Evolutionary conservation across 1,284 basidiomycete species (phyloP), one percentile per base, ranked within the genome.

Genomic region (Leccinum subrobustum): DNA sequence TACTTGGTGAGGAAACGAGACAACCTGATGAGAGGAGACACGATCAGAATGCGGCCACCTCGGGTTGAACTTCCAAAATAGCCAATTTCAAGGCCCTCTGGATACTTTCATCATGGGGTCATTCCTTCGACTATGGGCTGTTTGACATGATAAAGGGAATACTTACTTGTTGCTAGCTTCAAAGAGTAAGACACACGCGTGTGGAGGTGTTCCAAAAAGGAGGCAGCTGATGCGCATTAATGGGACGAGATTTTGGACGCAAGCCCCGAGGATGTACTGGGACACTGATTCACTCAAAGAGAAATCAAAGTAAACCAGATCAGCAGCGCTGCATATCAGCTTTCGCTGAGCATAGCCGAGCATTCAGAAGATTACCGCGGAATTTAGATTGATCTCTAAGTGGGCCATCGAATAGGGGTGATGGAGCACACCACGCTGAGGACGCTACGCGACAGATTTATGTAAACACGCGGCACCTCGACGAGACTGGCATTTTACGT

Each of bases 351-450:
- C 16, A n/a, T n/a, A n/a, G 37, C 37, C 37, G 7, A 7, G 39
- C n/a, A 42, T 42, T 6, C 39, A 9, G n/a, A 42, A 9, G 6
- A 18, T 9, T 39, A n/a, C 16, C 11, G 16, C 73, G 79, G 65
- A 72, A 71, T 14, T 74, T 64, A 16, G 78, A 76, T 82, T 80
- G 84, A 54, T 80, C 68, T 73, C 56, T 79, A 83, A 1, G 76
- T 77, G 44, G 78, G 68, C 80, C 81, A 83, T 14, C 78, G 76
- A 35, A 72, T 71, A 44, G 70, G 64, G 2, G 65, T 65, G 0
- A 80, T 77, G 70, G 81, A 75, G 57, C 80, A 75, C 33, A 75
- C 12, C 12, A 14, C 39, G 16, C 39, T 39, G 12, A 39, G 39
- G 42, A 18, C 9, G n/a, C n/a, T n/a, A 5, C 39, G 9, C 42